Conservation (phyloP, 495 filamentous ascomycete species). For the Filosporella fistucella region DNA sequence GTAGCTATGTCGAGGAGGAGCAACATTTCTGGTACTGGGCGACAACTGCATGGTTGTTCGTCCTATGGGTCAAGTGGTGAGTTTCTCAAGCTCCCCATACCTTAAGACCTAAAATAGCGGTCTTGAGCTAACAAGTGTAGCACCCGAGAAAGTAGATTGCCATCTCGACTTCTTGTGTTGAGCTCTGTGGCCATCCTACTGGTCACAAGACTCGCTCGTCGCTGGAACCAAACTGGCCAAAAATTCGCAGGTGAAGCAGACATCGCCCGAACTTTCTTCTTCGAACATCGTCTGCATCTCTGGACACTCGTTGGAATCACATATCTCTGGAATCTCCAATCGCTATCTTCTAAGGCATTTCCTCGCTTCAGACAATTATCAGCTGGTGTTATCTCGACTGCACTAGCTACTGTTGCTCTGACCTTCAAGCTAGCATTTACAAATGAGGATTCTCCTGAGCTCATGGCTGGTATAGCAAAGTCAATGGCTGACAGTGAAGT, state of each 20-base stretch:
- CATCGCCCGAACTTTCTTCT: slow-evolving; percentile 67
- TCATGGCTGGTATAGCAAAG: slow-evolving; percentile 52
- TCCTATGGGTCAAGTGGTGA: slow-evolving; percentile 52
- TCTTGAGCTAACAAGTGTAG: slow-evolving; percentile 12
- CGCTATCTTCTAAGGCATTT: slow-evolving; percentile 16
- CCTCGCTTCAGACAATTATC: slow-evolving; percentile 14
- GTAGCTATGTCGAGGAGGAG: slow-evolving; percentile 96
- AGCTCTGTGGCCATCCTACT: slow-evolving; percentile 29
- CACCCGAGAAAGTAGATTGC: slow-evolving; percentile 5
- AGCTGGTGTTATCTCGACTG: slow-evolving; percentile 22
- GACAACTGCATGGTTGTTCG: slow-evolving; percentile 69
- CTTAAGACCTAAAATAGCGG: neutral
- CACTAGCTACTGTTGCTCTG: slow-evolving; percentile 53
- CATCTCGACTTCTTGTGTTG: slow-evolving; percentile 5
- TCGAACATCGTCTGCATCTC: slow-evolving; percentile 53
- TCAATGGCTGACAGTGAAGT: slow-evolving; percentile 37
- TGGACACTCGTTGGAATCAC: slow-evolving; percentile 72
- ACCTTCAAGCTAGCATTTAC: slow-evolving; percentile 83
- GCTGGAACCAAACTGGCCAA: slow-evolving; percentile 96
- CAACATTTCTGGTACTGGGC: slow-evolving; percentile 98
- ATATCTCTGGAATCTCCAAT: slow-evolving; percentile 45
- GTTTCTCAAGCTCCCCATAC: neutral
- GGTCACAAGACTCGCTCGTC: slow-evolving; percentile 57
- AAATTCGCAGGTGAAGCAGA: slow-evolving; percentile 87
- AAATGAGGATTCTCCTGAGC: slow-evolving; percentile 78